Conservation (phyloP, 495 filamentous ascomycete species). For the Parmelia sp. region DNA sequence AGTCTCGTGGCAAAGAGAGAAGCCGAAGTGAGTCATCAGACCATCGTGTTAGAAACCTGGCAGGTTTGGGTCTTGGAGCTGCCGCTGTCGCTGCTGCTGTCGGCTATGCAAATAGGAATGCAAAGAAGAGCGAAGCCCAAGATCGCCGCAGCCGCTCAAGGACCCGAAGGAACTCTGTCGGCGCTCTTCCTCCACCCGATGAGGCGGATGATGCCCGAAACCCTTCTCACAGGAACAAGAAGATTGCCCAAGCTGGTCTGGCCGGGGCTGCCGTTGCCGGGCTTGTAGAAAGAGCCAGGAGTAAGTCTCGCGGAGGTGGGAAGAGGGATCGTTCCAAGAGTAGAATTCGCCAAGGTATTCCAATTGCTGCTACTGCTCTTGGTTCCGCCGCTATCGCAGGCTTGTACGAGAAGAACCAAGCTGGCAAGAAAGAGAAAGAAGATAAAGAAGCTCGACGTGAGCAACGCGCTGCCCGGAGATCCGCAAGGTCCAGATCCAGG, state of each 20-base stretch:
- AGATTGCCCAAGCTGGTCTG: conserved; percentile 69
- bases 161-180: conserved; percentile 50
- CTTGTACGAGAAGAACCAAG: conserved; percentile 71
- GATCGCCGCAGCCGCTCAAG: conserved; percentile 63
- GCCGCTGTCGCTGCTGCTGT: conserved; percentile 76
- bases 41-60: conserved; percentile 52
- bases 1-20: conserved; percentile 29
- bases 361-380: conserved; percentile 67
- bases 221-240: conserved; percentile 57
- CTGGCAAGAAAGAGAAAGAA: conserved; percentile 57
- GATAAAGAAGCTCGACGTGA: conserved; percentile 41
- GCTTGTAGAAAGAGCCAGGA: conserved; percentile 64
- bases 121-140: conserved; percentile 60
- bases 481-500: conserved; percentile 47
- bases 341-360: conserved; percentile 52
- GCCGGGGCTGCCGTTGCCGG: conserved; percentile 75
- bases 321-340: conserved; percentile 50
- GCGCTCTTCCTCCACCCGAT: conserved; percentile 32
- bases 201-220: conserved; percentile 43
- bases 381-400: conserved; percentile 74
- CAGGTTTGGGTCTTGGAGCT: conserved; percentile 70
- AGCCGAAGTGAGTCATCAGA: conserved; percentile 55
- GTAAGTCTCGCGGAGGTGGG: conserved; percentile 57
- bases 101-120: conserved; percentile 63
- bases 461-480: conserved; percentile 17